Conservation (phyloP, 163 green algal species). For the Scenedesmus sp. region DNA sequence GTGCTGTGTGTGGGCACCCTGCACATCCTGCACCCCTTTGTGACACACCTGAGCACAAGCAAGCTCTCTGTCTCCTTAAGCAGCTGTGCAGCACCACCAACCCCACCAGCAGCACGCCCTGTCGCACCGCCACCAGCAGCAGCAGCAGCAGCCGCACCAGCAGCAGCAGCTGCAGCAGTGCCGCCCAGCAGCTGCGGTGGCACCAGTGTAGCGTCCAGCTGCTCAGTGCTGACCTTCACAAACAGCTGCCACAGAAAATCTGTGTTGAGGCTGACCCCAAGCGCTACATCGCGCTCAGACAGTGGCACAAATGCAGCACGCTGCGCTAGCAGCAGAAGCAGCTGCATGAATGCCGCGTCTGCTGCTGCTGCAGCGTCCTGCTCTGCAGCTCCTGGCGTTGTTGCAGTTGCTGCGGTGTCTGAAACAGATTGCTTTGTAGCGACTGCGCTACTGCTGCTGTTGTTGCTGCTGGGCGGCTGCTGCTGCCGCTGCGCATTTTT, state of each 20-base stretch:
- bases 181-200: not conserved
- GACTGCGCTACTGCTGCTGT: not conserved
- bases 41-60: conserved; percentile 20
- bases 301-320: conserved; percentile 16
- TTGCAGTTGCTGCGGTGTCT: not conserved
- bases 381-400: conserved; percentile 14
- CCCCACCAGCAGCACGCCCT: not conserved
- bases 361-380: conserved; percentile 17
- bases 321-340: conserved; percentile 39
- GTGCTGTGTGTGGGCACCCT: not conserved
- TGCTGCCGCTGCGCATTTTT: not conserved
- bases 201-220: conserved; percentile 18
- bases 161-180: not conserved
- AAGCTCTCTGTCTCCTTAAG: not conserved
- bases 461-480: not conserved
- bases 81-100: not conserved
- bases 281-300: conserved; percentile 3
- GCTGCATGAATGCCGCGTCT: conserved; percentile 39
- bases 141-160: not conserved
- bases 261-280: conserved; percentile 40
- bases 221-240: conserved; percentile 35
- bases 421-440: not conserved
- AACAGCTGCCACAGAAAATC: conserved; percentile 39
- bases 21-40: not conserved
- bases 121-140: not conserved